Evolutionary conservation across 164 flowering plant species (phyloP).

Genomic region (Magnolia kwangsiensis): DNA sequence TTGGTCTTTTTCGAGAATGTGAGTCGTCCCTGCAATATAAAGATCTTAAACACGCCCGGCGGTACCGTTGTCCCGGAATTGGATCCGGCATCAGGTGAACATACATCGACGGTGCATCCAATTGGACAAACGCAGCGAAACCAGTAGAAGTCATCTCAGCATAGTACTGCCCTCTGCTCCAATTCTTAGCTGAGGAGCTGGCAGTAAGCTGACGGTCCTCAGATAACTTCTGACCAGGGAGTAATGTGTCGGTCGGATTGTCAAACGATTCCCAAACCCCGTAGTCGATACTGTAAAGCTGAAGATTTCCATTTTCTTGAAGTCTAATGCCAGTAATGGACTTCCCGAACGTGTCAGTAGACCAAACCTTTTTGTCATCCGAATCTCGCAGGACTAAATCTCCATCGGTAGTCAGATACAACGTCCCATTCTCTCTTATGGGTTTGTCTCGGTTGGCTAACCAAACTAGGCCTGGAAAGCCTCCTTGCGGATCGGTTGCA

Average conservation of each 20-base stretch:
- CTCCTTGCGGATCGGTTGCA: background rate
- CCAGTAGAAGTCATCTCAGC: background rate
- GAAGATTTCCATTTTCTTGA: background rate
- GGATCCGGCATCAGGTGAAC: background rate
- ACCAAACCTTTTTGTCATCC: background rate
- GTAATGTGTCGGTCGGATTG: background rate
- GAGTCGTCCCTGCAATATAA: too few species aligned
- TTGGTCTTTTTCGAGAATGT: too few species aligned
- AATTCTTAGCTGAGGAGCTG: background rate
- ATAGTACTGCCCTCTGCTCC: background rate
- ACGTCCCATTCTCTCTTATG: background rate
- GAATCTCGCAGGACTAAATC: background rate
- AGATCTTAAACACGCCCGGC: too few species aligned
- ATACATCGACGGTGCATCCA: background rate
- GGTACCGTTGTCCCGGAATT: too few species aligned
- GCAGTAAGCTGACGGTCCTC: background rate
- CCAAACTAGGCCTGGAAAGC: background rate
- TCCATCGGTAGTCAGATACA: background rate
- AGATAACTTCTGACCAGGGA: background rate
- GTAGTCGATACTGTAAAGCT: background rate
- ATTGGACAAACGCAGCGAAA: background rate
- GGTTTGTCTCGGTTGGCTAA: background rate
- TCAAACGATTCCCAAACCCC: background rate
- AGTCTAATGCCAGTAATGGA: background rate
- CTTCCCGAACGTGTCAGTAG: background rate